Evolutionary conservation across 148 eudicot genomes (phyloP), one percentile per base, ranked within the genome.

Genomic region (Arbutus unedo): DNA sequence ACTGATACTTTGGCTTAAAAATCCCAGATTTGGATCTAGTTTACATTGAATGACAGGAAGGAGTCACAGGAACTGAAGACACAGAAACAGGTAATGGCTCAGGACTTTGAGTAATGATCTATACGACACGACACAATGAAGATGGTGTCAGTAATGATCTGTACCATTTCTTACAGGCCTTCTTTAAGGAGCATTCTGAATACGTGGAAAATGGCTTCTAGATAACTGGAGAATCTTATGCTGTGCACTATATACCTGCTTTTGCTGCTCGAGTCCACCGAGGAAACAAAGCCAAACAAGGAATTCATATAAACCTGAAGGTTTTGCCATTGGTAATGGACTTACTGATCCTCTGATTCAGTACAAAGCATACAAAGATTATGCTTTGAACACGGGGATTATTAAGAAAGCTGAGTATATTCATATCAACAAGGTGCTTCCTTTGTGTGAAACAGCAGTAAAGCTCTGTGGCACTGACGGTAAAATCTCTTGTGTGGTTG

Each of bases 191-290:
- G 85, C 98, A 95, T 85, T 96, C 98, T 11, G 81, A 91, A 21
- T 88, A 88, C 76, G 91, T 76, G 18, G 77, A 87, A 45, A 95
- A 95, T 88, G 98, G 93, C 84, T 95, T 95, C 74, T 95, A 89
- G 83, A 93, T 95, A 64, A 95, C 98, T 64, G 97, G 97, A 88
- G 98, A 95, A 87, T 95, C 97, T 60, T 95, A 95, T 82, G 98
- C 98, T 64, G 97, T 96, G 45, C 98, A 95, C 78, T 95, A 93
- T 57, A 95, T 95, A 80, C 98, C 98, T 87, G 98, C 98, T 82
- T 88, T 95, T 86, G 98, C 97, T 87, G 88, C 94, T 83, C 87
- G 96, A 82, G 95, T 95, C 79, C 93, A 93, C 86, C 86, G 77
- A 67, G 93, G 93, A 85, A 95, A 93, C 86, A 92, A 92, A 84